Conservation (phyloP, 108 stramenopile genomes). For the Skeletonema tropicum region DNA sequence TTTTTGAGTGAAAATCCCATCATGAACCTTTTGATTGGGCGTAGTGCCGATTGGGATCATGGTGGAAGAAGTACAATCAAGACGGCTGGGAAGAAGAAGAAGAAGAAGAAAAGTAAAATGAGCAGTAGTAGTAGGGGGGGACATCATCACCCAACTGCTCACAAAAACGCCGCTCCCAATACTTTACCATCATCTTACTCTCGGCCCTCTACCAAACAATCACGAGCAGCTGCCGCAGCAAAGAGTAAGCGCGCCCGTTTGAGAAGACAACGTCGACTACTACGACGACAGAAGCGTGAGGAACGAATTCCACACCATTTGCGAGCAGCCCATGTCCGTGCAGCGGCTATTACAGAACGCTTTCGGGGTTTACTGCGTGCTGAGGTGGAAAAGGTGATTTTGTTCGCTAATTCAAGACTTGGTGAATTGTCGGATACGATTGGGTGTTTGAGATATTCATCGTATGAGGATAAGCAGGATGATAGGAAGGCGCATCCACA, state of each 20-base stretch:
- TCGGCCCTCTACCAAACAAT: background rate
- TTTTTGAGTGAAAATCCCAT: slow-evolving; percentile 2
- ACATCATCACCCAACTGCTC: background rate
- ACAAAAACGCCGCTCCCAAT: background rate
- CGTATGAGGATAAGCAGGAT: slow-evolving; percentile 39
- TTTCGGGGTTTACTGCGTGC: slow-evolving; percentile 56
- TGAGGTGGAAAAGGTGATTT: slow-evolving; percentile 56
- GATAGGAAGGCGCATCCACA: slow-evolving; percentile 53
- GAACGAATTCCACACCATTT: slow-evolving; percentile 64
- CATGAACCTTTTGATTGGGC: slow-evolving; percentile 25
- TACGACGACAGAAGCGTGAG: slow-evolving; percentile 16
- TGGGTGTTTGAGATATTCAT: slow-evolving; percentile 51
- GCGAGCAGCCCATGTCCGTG: slow-evolving; percentile 71
- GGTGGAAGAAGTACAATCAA: background rate
- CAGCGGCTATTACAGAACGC: slow-evolving; percentile 50
- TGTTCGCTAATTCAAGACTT: slow-evolving; percentile 53
- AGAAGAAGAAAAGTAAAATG: background rate
- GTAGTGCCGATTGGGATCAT: slow-evolving; percentile 2
- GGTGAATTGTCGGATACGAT: slow-evolving; percentile 58
- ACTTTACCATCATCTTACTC: background rate
- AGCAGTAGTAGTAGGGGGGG: background rate
- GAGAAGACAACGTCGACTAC: slow-evolving; percentile 1
- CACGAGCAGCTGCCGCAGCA: slow-evolving; percentile 20
- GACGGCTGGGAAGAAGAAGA: slow-evolving; percentile 4
- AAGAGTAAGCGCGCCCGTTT: slow-evolving; percentile 30